Base-by-base conservation (phyloP, 2,329 filamentous ascomycete genomes). In the Cladosporium sp. region DNA sequence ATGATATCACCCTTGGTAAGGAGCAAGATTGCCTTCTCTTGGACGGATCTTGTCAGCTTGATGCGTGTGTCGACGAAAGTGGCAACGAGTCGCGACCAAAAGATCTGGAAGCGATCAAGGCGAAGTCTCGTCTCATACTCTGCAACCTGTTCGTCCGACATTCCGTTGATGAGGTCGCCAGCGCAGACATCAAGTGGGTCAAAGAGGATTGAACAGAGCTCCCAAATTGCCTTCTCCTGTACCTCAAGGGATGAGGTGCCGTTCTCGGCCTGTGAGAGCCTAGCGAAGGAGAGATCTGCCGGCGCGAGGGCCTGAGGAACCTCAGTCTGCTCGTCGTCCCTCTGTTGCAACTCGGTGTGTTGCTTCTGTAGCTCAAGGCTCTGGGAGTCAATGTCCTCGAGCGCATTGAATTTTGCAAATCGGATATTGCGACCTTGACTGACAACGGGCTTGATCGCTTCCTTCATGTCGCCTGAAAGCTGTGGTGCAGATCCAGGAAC, bases 161-260 rank as follows among this genome's bases (percentile, higher is more conserved):
- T 75, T 18, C 80, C 80, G 6, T 74, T 70, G 12, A 76, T 71
- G 1, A 74, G 65, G n/a, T 65, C 58, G 8, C 74, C 66, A 7
- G 67, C 64, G 47, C 68, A 72, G 15, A 75, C 65, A 4, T 74
- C 71, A 12, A 87, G 68, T n/a, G 88, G 83, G 70, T 97, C 93
- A 74, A 97, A 99, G 3, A 99, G 84, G 44, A 97, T 89, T 66
- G 91, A 91, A 1, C 92, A 90, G 41, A 99, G 83, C 68, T 92
- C 86, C 95, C 96, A 99, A 0, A 95, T 88, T 15, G 88, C 83
- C 73, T 88, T 87, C 78, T 96, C 92, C 66, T 92, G 87, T 24
- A 68, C 67, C 15, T 79, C 79, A 64, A 75, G 65, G 10, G 67
- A 34, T 2, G 66, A 66, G 10, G 59, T 58, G 10, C 66, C 62